A percentile compares a stretch with the other conserved stretches of the same genome.
Evolutionary conservation across 1,284 basidiomycete species (phyloP).

Genomic region (Microbotryum scabiosae): DNA sequence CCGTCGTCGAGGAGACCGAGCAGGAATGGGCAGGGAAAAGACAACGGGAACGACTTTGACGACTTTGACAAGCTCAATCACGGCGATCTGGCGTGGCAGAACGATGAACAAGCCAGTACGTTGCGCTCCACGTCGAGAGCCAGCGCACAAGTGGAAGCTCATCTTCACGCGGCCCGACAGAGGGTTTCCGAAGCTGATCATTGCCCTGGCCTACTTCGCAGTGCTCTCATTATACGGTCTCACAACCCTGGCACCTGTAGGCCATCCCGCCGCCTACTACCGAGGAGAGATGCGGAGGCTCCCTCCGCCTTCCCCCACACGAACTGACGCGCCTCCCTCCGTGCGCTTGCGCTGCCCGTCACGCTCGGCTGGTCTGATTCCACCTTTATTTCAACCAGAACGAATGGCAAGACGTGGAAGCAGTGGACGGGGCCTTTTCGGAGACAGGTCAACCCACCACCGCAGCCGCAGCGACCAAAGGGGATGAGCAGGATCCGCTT

Average conservation of each 20-base stretch:
- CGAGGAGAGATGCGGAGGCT: not conserved
- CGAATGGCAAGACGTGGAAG: conserved; percentile 17
- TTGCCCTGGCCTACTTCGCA: not conserved
- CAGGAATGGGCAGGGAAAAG: too few relatives aligned
- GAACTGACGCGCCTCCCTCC: too few relatives aligned
- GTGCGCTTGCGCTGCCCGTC: too few relatives aligned
- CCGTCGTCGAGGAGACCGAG: too few relatives aligned
- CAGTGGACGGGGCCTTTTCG: conserved; percentile 7
- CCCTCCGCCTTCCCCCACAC: too few relatives aligned
- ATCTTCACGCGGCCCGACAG: not conserved
- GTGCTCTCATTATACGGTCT: conserved; percentile 42
- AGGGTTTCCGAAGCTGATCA: too few relatives aligned
- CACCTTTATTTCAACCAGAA: conserved; percentile 2
- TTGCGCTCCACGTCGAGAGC: not conserved
- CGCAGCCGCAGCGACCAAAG: conserved; percentile 14
- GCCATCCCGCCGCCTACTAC: conserved; percentile 15
- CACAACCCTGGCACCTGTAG: conserved; percentile 38
- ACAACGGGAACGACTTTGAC: too few relatives aligned
- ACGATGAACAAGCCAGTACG: conserved; percentile 30
- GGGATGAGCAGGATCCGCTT: conserved; percentile 40
- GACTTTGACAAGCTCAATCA: too few relatives aligned
- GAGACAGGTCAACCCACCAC: not conserved
- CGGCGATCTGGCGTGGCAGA: conserved; percentile 11
- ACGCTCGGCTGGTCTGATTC: too few relatives aligned
- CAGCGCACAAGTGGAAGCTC: not conserved